A percentile compares a stretch with the other conserved stretches of the same genome.
These are phyloP conservation scores for Tricholomella constricta DNA, from an alignment of 768 basidiomycete genomes.

Conservation along the genomic window DNA sequence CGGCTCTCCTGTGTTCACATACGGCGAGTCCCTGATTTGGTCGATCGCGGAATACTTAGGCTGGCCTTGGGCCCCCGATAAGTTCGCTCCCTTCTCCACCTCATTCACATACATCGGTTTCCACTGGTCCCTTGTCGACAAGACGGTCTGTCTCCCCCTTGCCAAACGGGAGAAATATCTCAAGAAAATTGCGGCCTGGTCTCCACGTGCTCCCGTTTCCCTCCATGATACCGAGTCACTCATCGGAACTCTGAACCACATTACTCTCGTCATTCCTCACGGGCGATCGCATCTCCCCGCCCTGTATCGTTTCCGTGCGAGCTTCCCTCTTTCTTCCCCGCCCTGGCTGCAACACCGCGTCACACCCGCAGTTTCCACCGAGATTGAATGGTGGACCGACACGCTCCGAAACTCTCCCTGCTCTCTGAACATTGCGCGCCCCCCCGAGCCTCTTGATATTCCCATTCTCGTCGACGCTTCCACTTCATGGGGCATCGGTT, in stretches of 20 bases:
- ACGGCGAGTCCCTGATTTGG: no score
- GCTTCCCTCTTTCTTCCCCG: conserved; percentile 19
- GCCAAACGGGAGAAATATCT: conserved; percentile 33
- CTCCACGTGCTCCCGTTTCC: conserved; percentile 3
- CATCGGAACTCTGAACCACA: conserved; percentile 38
- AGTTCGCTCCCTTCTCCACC: conserved; percentile 26
- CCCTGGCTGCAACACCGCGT: conserved; percentile 16
- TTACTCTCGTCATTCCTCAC: conserved; percentile 30
- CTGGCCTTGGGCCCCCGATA: conserved; percentile 37
- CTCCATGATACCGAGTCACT: conserved; percentile 25
- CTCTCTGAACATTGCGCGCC: conserved; percentile 1
- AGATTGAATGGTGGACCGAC: conserved; percentile 33
- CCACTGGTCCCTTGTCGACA: conserved; percentile 30
- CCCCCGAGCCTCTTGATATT: neutral
- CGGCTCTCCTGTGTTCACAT: neutral
- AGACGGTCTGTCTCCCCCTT: conserved; percentile 31
- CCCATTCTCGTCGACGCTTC: neutral
- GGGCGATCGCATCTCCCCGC: conserved; percentile 30
- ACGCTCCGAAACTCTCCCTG: no score
- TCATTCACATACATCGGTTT: conserved; percentile 40
- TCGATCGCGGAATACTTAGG: conserved; percentile 26
- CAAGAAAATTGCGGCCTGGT: conserved; percentile 22
- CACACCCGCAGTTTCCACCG: conserved; percentile 9
- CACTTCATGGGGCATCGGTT: no score
- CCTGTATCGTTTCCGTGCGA: conserved; percentile 26